phyloP scores from a whole-genome alignment of 2,329 filamentous ascomycete species.

The Colletotrichum destructivum region DNA sequence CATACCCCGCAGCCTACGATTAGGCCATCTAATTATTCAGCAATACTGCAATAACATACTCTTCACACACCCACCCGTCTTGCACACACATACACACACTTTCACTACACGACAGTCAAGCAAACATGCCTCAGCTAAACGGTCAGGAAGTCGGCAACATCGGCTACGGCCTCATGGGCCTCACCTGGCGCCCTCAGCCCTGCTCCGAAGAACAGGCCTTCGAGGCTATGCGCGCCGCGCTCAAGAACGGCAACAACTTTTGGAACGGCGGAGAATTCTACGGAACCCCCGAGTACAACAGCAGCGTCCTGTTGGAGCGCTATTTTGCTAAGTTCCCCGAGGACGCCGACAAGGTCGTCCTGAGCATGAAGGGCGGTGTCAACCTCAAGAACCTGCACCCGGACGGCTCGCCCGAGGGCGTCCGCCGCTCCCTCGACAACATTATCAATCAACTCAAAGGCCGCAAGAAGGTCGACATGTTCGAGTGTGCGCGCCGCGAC shows the following conservation, averaged over 20 bases:
- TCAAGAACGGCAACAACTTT: slow-evolving; percentile 61
- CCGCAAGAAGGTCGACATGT: slow-evolving; percentile 73
- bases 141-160: slow-evolving; percentile 63
- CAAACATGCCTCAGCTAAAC: slow-evolving; percentile 53
- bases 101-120: neutral
- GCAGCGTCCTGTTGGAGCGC: slow-evolving; percentile 70
- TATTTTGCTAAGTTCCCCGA: slow-evolving; percentile 77
- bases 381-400: slow-evolving; percentile 54
- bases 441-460: slow-evolving; percentile 66
- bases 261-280: slow-evolving; percentile 80
- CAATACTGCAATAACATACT: neutral
- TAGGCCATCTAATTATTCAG: neutral
- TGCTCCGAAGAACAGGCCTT: slow-evolving; percentile 65
- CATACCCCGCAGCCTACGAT: slow-evolving; percentile 12
- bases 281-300: slow-evolving; percentile 70
- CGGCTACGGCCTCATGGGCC: slow-evolving; percentile 70
- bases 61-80: neutral
- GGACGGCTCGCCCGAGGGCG: slow-evolving; percentile 67
- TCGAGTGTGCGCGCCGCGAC: slow-evolving; percentile 72
- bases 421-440: slow-evolving; percentile 72
- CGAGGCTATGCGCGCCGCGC: slow-evolving; percentile 68
- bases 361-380: slow-evolving; percentile 74
- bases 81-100: too few species aligned
- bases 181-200: slow-evolving; percentile 59
- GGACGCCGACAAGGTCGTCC: slow-evolving; percentile 72